Conservation (phyloP, 2,329 filamentous ascomycete species). For the Ascochyta lentis region DNA sequence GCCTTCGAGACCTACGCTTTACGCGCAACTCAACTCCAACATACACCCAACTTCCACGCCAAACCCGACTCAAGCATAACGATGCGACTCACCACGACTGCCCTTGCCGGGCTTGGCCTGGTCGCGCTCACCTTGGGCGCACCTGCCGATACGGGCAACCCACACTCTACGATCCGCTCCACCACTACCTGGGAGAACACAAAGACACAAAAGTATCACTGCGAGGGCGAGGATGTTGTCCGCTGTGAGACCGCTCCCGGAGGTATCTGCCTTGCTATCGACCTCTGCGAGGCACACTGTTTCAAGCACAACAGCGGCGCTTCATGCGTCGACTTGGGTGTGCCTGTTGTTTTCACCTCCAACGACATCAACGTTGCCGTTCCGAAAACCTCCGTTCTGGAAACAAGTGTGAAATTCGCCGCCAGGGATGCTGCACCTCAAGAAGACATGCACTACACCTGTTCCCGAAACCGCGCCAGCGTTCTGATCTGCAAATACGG, state of each 20-base stretch:
- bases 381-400: neutral
- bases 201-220: neutral
- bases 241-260: neutral
- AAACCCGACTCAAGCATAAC: neutral
- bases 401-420: neutral
- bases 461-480: conserved; percentile 6
- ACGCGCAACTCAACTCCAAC: neutral
- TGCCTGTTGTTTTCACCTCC: neutral
- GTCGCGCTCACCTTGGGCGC: conserved; percentile 1
- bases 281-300: conserved; percentile 3
- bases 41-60: neutral
- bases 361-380: neutral
- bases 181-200: neutral
- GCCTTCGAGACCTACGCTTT: neutral
- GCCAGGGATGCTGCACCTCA: conserved; percentile 1
- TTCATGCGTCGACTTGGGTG: conserved; percentile 1
- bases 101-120: neutral
- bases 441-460: conserved; percentile 5
- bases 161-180: neutral
- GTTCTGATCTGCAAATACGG: conserved; percentile 13
- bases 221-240: neutral
- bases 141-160: neutral
- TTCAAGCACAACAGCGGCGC: conserved; percentile 1
- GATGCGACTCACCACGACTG: neutral
- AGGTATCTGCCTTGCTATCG: neutral